Conservation (phyloP, 179 eudicot species). For the Amaranthus tricolor region DNA sequence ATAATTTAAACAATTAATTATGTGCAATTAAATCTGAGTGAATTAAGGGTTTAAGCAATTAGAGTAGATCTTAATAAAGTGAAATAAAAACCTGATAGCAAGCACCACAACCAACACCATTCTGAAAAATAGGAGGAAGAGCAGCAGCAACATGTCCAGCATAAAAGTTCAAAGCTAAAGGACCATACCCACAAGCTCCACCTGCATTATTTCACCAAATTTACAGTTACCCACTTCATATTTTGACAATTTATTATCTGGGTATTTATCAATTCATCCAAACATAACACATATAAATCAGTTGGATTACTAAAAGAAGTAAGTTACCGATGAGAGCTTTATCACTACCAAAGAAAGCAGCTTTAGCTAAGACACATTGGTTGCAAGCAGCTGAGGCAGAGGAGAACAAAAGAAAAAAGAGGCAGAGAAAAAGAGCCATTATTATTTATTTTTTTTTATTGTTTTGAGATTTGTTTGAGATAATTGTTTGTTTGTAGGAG, state of each 20-base stretch:
- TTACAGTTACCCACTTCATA: conserved; percentile 22
- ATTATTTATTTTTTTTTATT: not conserved
- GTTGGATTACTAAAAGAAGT: not conserved
- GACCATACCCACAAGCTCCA: conserved; percentile 43
- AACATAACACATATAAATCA: not conserved
- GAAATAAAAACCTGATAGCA: conserved; percentile 59
- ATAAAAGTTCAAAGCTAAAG: conserved; percentile 46
- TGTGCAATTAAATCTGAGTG: no score
- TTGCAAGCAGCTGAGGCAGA: conserved; percentile 28
- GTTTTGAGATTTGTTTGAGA: not conserved
- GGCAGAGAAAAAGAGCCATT: conserved; percentile 18
- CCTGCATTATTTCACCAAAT: conserved; percentile 37
- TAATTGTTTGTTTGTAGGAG: not conserved
- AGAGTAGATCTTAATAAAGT: not conserved
- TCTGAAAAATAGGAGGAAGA: conserved; percentile 44
- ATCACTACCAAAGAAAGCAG: conserved; percentile 28
- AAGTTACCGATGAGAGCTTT: conserved; percentile 55
- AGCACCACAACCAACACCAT: conserved; percentile 82
- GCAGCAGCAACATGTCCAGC: conserved; percentile 76
- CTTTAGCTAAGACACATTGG: conserved; percentile 30
- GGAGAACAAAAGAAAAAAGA: conserved; percentile 14
- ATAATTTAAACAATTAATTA: no score
- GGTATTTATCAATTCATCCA: conserved; percentile 12
- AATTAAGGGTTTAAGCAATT: not conserved
- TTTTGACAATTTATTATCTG: conserved; percentile 14